These are phyloP conservation scores for Trichomonascaceae sp. DNA, from an alignment of 1,139 yeast species.

Conservation along the genomic window DNA sequence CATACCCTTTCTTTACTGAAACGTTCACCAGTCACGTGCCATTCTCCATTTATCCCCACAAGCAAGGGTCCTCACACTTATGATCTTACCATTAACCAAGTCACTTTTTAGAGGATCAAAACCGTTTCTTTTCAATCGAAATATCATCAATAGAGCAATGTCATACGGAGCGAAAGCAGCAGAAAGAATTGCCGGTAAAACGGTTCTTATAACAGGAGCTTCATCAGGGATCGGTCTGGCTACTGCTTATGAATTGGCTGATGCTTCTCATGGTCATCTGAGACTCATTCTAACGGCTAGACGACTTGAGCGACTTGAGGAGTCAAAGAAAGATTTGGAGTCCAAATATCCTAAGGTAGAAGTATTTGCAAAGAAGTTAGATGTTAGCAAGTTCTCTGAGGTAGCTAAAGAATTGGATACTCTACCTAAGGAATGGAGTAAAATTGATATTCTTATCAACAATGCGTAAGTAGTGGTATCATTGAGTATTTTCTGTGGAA, in stretches of 20 bases:
- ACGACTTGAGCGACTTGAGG: constrained; percentile 44
- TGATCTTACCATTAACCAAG: background rate
- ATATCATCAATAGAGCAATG: constrained; percentile 6
- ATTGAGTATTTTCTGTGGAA: background rate
- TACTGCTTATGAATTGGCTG: constrained; percentile 66
- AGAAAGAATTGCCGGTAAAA: constrained; percentile 55
- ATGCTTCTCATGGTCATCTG: constrained; percentile 59
- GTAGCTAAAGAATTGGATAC: constrained; percentile 47
- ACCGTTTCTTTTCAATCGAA: background rate
- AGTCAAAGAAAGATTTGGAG: constrained; percentile 42
- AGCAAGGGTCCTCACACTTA: background rate
- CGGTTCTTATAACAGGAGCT: constrained; percentile 66
- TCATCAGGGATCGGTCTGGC: constrained; percentile 76
- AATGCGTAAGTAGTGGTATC: constrained; percentile 46
- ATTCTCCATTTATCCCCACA: background rate
- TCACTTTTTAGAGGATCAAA: background rate
- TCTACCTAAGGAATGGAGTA: constrained; percentile 36
- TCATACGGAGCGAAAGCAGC: constrained; percentile 53
- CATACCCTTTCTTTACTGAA: no score
- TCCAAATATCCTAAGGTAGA: constrained; percentile 40
- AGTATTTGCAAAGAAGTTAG: constrained; percentile 49
- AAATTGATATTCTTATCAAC: constrained; percentile 54
- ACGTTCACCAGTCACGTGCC: background rate
- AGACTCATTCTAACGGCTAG: constrained; percentile 67
- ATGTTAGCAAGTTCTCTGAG: constrained; percentile 49